Conservation (phyloP, 768 basidiomycete genomes). For the Grammothele lineata region DNA sequence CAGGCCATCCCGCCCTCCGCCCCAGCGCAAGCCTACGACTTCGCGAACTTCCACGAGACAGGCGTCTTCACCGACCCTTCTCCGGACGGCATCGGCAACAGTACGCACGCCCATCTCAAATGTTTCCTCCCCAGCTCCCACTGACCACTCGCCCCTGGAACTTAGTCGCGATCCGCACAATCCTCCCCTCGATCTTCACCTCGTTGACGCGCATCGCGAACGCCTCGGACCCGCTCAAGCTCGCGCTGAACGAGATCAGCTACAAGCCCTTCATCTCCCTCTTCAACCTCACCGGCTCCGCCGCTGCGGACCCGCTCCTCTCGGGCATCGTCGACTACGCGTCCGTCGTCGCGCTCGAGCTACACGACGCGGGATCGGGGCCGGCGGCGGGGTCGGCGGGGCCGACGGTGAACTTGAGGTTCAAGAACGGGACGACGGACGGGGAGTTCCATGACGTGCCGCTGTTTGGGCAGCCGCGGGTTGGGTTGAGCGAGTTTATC, state of each 20-base stretch:
- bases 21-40: constrained; percentile 26
- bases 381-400: constrained; percentile 33
- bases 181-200: constrained; percentile 56
- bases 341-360: constrained; percentile 54
- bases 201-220: constrained; percentile 50
- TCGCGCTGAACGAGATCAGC: constrained; percentile 55
- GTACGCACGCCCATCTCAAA: constrained; percentile 14
- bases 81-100: constrained; percentile 32
- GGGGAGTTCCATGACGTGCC: constrained; percentile 40
- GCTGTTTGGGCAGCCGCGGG: constrained; percentile 24
- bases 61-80: constrained; percentile 30
- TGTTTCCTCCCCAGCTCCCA: background rate
- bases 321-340: constrained; percentile 64
- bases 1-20: constrained; percentile 20
- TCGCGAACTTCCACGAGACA: constrained; percentile 40
- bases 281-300: constrained; percentile 69
- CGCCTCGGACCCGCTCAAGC: constrained; percentile 45
- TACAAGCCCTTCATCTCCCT: constrained; percentile 78
- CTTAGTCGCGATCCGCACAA: constrained; percentile 63
- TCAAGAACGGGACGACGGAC: constrained; percentile 62
- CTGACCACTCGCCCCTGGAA: background rate
- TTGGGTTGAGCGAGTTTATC: constrained; percentile 46
- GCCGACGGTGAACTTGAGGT: constrained; percentile 54
- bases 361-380: constrained; percentile 48
- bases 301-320: constrained; percentile 44